Evolutionary conservation across 192 early-diverging fungal species (phyloP).

Genomic region (Lunasporangiospora selenospora): DNA sequence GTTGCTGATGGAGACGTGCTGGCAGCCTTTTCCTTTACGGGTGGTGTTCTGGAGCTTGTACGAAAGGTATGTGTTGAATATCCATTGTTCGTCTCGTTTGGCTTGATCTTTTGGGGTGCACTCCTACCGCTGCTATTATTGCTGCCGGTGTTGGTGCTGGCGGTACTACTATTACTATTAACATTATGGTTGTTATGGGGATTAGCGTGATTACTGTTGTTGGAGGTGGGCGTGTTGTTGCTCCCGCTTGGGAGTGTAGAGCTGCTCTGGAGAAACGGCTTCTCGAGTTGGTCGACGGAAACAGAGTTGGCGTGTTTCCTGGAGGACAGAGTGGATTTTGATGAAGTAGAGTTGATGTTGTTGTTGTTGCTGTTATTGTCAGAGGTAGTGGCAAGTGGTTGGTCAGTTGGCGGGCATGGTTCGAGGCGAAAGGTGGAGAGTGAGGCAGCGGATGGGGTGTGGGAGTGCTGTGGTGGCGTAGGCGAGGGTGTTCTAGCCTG

Average conservation of each 20-base stretch:
- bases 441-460: not conserved
- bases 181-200: not conserved
- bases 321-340: not conserved
- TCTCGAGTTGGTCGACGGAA: slow-evolving; percentile 31
- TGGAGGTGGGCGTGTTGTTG: not conserved
- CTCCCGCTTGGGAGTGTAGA: too few species aligned
- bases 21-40: not conserved
- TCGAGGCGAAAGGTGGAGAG: too few species aligned
- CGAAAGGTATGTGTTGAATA: slow-evolving; percentile 38
- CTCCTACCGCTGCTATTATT: not conserved
- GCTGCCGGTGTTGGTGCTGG: not conserved
- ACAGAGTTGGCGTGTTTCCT: slow-evolving; percentile 42
- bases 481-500: slow-evolving; percentile 3
- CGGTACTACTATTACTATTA: not conserved
- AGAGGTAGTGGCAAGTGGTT: too few species aligned
- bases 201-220: not conserved
- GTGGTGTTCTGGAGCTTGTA: not conserved
- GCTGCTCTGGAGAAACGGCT: not conserved
- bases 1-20: not conserved
- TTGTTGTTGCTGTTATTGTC: slow-evolving; percentile 11
- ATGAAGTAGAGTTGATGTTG: not conserved
- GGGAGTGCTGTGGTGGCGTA: slow-evolving; percentile 6
- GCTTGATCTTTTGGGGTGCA: slow-evolving; percentile 21
- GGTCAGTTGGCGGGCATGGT: too few species aligned
- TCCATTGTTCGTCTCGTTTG: slow-evolving; percentile 19